Conservation (phyloP, 2,329 filamentous ascomycete genomes). For the Sarocladiaceae sp. region DNA sequence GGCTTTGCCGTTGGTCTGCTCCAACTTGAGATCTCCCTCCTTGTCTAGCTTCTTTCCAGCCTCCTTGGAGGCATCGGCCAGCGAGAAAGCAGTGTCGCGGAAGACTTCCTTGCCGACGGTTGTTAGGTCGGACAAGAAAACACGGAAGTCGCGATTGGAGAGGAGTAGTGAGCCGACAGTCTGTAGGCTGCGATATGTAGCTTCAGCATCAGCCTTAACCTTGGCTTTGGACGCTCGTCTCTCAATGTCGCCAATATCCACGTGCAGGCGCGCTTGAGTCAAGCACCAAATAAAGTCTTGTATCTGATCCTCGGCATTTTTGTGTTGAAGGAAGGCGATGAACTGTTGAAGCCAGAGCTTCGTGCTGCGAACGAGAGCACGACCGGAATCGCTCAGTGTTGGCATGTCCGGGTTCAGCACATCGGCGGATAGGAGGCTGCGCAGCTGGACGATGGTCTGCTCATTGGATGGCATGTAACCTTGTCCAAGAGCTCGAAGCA, state of each 20-base stretch:
- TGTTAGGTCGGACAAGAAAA: conserved; percentile 77
- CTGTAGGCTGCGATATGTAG: conserved; percentile 70
- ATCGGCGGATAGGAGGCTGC: conserved; percentile 73
- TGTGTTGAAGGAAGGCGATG: conserved; percentile 76
- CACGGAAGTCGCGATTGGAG: conserved; percentile 84
- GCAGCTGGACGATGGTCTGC: conserved; percentile 74
- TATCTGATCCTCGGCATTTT: conserved; percentile 80
- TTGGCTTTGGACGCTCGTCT: conserved; percentile 23
- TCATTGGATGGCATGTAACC: conserved; percentile 93
- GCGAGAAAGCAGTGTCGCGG: conserved; percentile 74
- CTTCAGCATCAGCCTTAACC: conserved; percentile 28
- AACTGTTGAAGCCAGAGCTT: conserved; percentile 74
- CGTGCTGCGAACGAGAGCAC: conserved; percentile 65
- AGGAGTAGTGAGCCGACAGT: conserved; percentile 82
- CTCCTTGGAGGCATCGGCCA: conserved; percentile 71
- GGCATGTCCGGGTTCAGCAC: conserved; percentile 66
- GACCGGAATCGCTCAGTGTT: conserved; percentile 74
- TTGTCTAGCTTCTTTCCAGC: conserved; percentile 72
- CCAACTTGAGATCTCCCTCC: conserved; percentile 40
- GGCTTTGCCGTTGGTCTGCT: conserved; percentile 35
- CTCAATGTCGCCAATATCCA: conserved; percentile 25
- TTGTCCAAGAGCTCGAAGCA: conserved; percentile 73
- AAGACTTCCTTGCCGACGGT: conserved; percentile 81
- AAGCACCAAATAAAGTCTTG: conserved; percentile 91
- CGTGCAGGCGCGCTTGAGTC: conserved; percentile 60